Base-by-base conservation (phyloP, 176 grass and related monocot species). In the Guadua angustifolia region DNA sequence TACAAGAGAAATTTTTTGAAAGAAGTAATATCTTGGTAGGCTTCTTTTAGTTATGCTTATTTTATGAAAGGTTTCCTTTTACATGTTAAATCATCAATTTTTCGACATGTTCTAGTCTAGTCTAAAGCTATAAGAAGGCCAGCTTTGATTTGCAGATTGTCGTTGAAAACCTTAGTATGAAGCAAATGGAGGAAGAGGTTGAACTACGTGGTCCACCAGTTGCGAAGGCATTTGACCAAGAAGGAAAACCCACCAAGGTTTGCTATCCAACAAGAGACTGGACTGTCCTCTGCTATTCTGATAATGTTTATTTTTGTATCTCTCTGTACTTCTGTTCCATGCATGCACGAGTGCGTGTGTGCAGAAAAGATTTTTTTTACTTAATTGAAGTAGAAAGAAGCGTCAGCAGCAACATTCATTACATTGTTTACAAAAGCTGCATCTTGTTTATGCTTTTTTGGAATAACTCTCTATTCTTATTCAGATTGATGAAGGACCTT, bases 241-340 rank as follows among this genome's bases (percentile, higher is more conserved):
- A 98, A 73, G 95, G 95, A 75, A 98, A 90, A 11, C 92, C 90
- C 80, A 95, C 87, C 67, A 94, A 98, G 92, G 95, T 98, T 77
- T 47, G 66, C 73, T 68, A 91, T 88, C 42, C 22, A 43, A 35
- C 13, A 42, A 76, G 73, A 71, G 79, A 70, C 55, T 85, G 24
- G 9, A 57, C 22, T 56, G 38, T 84, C 45, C 26, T 74, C 67
- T 78, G 52, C 46, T 53, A 25, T 69, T 86, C 50, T 85, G 51
- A 25, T 67, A 60, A 72, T 86, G 15, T 25, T 45, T 88, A 84
- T 69, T 68, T 47, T 33, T 82, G 56, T 72, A 32, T 71, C 59
- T 88, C 49, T 64, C 61, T 80, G 10, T 57, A 71, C 52, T 50
- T 56, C 60, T 80, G 10, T 56, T 64, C 24, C 52, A 58, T 49